These are phyloP conservation scores for Raphanus sativus DNA, from an alignment of 345 rosid species.

Conservation along the genomic window DNA sequence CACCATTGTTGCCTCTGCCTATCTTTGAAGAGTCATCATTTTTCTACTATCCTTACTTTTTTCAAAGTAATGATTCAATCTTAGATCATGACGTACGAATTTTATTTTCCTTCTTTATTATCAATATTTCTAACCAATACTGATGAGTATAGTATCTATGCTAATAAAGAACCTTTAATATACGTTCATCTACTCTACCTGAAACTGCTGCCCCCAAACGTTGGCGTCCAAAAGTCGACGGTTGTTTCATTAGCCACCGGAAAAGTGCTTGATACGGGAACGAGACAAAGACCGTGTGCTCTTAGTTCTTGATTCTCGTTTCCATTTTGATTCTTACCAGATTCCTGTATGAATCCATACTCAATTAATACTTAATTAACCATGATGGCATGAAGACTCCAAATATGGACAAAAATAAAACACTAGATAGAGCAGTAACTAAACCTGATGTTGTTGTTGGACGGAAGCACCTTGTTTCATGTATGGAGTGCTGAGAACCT, in stretches of 20 bases:
- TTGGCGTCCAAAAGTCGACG: conserved; percentile 83
- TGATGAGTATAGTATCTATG: neutral
- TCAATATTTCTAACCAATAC: neutral
- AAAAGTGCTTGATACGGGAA: conserved; percentile 74
- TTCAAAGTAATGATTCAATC: conserved; percentile 36
- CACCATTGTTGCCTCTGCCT: conserved; percentile 39
- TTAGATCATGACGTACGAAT: conserved; percentile 34
- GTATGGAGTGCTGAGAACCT: conserved; percentile 80
- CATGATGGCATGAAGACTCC: conserved; percentile 4
- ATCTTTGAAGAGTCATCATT: conserved; percentile 41
- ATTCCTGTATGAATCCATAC: conserved; percentile 15
- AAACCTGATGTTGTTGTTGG: conserved; percentile 76
- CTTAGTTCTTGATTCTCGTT: conserved; percentile 57
- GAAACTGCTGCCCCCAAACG: conserved; percentile 64
- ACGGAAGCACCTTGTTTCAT: conserved; percentile 68
- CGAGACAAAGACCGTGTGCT: conserved; percentile 80
- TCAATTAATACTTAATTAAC: conserved; percentile 8
- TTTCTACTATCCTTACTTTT: conserved; percentile 33
- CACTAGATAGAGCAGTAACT: neutral
- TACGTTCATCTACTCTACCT: conserved; percentile 29
- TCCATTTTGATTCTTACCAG: conserved; percentile 42
- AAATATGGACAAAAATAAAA: neutral
- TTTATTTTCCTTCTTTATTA: neutral
- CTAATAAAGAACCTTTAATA: conserved; percentile 19
- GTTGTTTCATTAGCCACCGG: conserved; percentile 78